Percentiles rank a stretch among this genome's conserved stretches.
Conservation (phyloP, 2,329 filamentous ascomycete species). For the Colletotrichum eremochloae region DNA sequence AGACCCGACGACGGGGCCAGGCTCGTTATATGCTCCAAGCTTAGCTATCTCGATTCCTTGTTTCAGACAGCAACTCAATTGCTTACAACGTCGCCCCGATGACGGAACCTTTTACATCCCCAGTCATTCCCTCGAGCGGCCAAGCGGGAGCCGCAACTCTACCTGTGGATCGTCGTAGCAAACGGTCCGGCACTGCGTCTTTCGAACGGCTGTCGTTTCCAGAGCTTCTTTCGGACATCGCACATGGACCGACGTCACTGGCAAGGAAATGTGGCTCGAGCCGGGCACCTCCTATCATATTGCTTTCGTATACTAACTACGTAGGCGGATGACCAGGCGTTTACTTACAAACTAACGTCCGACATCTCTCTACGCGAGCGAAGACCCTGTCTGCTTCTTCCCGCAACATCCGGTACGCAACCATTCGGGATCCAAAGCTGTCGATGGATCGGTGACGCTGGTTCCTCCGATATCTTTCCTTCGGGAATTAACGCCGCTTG, state of each 20-base stretch:
- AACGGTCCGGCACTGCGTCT: background rate
- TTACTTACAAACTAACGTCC: background rate
- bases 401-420: background rate
- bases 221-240: background rate
- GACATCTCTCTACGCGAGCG: background rate
- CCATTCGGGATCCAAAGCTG: background rate
- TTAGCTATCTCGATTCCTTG: conserved; percentile 15
- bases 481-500: background rate
- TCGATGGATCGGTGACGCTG: background rate
- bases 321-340: background rate
- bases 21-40: conserved; percentile 17
- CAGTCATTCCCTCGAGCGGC: background rate
- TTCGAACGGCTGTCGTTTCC: background rate
- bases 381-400: background rate
- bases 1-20: conserved; percentile 14
- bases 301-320: background rate
- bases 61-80: conserved; percentile 28
- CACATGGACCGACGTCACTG: background rate
- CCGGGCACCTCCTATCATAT: background rate
- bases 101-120: conserved; percentile 1
- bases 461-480: background rate
- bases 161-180: background rate
- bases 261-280: background rate
- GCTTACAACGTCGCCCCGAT: conserved; percentile 4
- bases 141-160: conserved; percentile 5